phyloP scores from a whole-genome alignment of 2,329 filamentous ascomycete species.

The Apiospora kogelbergensis region DNA sequence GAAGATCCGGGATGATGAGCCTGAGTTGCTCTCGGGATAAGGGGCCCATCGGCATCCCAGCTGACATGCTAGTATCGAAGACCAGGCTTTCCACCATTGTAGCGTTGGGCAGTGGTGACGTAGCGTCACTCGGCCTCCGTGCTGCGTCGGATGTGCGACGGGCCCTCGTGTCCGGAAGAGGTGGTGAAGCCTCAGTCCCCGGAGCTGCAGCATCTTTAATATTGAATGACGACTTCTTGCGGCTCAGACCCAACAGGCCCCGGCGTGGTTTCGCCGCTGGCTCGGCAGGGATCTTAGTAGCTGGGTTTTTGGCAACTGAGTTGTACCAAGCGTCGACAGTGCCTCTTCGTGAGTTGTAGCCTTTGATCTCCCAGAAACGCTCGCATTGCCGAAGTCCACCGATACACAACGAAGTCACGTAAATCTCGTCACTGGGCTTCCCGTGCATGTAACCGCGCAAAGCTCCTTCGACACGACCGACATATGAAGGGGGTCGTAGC shows the following conservation, averaged over 20 bases:
- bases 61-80: conserved; percentile 59
- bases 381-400: conserved; percentile 64
- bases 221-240: conserved; percentile 54
- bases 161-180: conserved; percentile 17
- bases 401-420: conserved; percentile 58
- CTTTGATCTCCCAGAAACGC: conserved; percentile 65
- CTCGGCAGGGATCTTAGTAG: conserved; percentile 40
- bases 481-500: conserved; percentile 63
- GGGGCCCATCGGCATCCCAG: conserved; percentile 62
- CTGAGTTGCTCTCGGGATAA: conserved; percentile 51
- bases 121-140: conserved; percentile 28
- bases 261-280: conserved; percentile 47
- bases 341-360: conserved; percentile 59
- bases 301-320: conserved; percentile 37
- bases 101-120: conserved; percentile 16
- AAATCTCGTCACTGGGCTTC: conserved; percentile 61
- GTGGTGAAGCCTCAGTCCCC: conserved; percentile 4
- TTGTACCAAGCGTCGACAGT: conserved; percentile 63
- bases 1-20: conserved; percentile 54
- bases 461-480: conserved; percentile 61
- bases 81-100: conserved; percentile 40
- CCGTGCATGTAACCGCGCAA: conserved; percentile 64
- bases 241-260: conserved; percentile 52
- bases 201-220: conserved; percentile 29
- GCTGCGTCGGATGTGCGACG: conserved; percentile 29